Base-by-base conservation (phyloP, 2,329 filamentous ascomycete genomes). In the Penicillium janthinellum region DNA sequence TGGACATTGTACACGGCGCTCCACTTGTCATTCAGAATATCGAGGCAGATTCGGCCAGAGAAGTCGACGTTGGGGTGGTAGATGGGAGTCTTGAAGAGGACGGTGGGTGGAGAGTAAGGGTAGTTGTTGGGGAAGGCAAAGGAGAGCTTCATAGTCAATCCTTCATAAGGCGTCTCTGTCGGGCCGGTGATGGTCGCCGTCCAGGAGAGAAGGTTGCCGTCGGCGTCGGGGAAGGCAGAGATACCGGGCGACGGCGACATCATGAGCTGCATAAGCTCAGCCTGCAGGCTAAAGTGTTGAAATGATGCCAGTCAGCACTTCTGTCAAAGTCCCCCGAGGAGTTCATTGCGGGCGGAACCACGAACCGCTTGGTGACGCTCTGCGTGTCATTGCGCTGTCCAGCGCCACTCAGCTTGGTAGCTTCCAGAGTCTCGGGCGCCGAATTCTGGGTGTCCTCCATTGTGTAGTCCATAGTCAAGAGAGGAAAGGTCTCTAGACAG, bases 11-110 rank as follows among this genome's bases (percentile, higher is more conserved):
- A 96, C 45, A 96, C 93, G 17, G 95, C 92, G 60, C 92, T 96
- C 95, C 95, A 99, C 82, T 97, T 97, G 78, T 98, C 95, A 84
- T 97, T 98, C 66, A 99, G 84, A 68, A 99, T 99, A 73, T 99
- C 96, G 62, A 99, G 84, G 77, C 95, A 99, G 78, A 99, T 99
- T 58, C 95, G 87, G 42, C 95, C 95, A 3, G 90, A 93, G 81
- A 99, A 97, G 80, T 99, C 95, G 69, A 99, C 91, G 71, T 99
- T 99, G 56, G 95, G 95, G 78, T 99, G 95, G 83, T 98, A 99
- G 79, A 99, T 97, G 39, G 95, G 95, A 6, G 96, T 99, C 82
- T 93, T 96, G 87, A 97, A 99, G 60, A 96, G 85, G 17, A 99
- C 95, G 2, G 90, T 92, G 0, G 95, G 95, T 22, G 95, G 87